Conservation (phyloP, 2,329 filamentous ascomycete genomes). For the Ambrosiella xylebori region DNA sequence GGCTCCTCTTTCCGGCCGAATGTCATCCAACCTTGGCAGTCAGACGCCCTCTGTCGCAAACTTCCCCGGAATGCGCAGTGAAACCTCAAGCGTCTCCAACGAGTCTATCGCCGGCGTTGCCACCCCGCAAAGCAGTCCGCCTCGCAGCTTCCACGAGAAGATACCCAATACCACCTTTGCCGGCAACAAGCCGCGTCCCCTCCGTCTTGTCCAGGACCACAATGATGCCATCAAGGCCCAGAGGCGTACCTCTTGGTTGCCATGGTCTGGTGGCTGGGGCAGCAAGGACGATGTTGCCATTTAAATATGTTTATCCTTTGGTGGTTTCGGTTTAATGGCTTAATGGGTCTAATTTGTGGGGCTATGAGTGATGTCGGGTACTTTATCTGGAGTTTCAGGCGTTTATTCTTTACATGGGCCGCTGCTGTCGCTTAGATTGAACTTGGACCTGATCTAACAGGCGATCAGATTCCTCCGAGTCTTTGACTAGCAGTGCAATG, state of each 20-base stretch:
- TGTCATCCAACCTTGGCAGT: slow-evolving; percentile 27
- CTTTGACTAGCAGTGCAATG: not conserved
- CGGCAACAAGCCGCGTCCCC: slow-evolving; percentile 60
- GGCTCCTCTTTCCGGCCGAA: slow-evolving; percentile 30
- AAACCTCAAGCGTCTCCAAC: slow-evolving; percentile 47
- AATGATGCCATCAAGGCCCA: slow-evolving; percentile 29
- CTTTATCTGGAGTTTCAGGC: not conserved
- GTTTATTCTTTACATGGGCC: not conserved
- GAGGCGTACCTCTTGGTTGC: slow-evolving; percentile 49
- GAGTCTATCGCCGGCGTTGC: slow-evolving; percentile 37
- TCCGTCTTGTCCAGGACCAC: slow-evolving; percentile 75
- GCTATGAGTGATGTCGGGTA: not conserved
- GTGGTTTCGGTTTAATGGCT: not conserved
- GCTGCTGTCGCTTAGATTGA: not conserved
- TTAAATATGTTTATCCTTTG: not conserved
- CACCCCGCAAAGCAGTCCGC: slow-evolving; percentile 34
- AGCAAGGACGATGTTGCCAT: slow-evolving; percentile 31
- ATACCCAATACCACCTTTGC: slow-evolving; percentile 41
- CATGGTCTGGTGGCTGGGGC: slow-evolving; percentile 34
- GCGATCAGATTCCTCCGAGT: not conserved
- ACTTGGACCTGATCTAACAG: too few relatives aligned
- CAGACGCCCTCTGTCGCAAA: slow-evolving; percentile 36
- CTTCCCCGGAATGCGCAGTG: slow-evolving; percentile 55
- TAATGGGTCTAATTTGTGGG: not conserved
- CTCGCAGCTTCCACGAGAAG: slow-evolving; percentile 22